Evolutionary conservation across 768 basidiomycete genomes (phyloP).

Genomic region (Trametes sanguinea): DNA sequence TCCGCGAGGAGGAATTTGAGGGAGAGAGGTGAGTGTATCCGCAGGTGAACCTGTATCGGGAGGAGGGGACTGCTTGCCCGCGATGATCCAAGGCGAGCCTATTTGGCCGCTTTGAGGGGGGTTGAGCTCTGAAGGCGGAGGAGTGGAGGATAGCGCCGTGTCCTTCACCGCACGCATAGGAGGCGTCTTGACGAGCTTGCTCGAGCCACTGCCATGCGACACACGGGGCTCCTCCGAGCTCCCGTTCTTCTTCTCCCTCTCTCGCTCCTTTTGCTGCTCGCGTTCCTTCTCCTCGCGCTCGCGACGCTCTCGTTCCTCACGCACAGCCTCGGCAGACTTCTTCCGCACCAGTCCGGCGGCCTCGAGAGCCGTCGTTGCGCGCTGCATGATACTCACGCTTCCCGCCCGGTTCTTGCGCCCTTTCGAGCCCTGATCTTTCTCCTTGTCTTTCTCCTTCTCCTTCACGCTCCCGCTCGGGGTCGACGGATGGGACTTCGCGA

Average conservation of each 20-base stretch:
- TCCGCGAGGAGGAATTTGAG: conserved; percentile 38
- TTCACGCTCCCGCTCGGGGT: conserved; percentile 67
- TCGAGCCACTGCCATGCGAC: conserved; percentile 64
- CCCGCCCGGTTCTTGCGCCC: conserved; percentile 72
- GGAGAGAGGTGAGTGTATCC: conserved; percentile 51
- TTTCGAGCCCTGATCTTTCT: conserved; percentile 40
- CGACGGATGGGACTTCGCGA: conserved; percentile 60
- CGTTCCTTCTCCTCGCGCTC: conserved; percentile 56
- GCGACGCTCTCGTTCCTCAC: conserved; percentile 57
- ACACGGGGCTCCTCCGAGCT: conserved; percentile 60
- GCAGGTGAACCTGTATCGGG: conserved; percentile 56
- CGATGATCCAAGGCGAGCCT: conserved; percentile 76
- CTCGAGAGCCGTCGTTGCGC: conserved; percentile 88
- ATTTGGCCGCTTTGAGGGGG: conserved; percentile 35
- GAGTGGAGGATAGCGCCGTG: conserved; percentile 48
- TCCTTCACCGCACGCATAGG: conserved; percentile 56
- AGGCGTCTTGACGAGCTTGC: conserved; percentile 71
- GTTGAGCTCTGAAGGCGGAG: conserved; percentile 37
- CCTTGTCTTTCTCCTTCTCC: conserved; percentile 55
- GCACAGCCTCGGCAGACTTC: conserved; percentile 75
- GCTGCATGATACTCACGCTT: conserved; percentile 95
- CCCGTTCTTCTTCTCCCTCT: conserved; percentile 43
- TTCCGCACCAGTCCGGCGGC: conserved; percentile 83
- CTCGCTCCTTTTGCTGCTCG: conserved; percentile 41
- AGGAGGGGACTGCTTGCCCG: conserved; percentile 46